phyloP scores from a whole-genome alignment of 1,284 basidiomycete species.

The Phellopilus nigrolimitatus region DNA sequence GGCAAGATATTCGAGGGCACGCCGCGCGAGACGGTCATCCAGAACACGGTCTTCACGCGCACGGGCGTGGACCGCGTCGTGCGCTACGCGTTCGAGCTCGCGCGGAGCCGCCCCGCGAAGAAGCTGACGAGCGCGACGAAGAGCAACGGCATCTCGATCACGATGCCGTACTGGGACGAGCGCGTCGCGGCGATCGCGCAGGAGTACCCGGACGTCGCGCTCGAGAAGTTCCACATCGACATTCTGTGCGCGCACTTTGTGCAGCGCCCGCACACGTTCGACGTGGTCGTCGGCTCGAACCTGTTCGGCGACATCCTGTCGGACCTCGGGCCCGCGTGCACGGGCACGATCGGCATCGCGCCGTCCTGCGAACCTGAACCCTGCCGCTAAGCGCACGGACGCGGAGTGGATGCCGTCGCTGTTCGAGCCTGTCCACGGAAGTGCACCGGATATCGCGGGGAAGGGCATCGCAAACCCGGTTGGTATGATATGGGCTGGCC shows the following conservation, averaged over 20 bases:
- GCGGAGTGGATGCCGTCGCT: slow-evolving; percentile 37
- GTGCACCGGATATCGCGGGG: slow-evolving; percentile 72
- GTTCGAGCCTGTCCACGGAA: slow-evolving; percentile 54
- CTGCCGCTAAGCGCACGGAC: slow-evolving; percentile 31
- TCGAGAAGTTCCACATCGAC: slow-evolving; percentile 52
- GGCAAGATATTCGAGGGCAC: slow-evolving; percentile 36
- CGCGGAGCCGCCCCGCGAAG: slow-evolving; percentile 43
- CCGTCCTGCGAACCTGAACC: slow-evolving; percentile 53
- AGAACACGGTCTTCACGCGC: slow-evolving; percentile 44
- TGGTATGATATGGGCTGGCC: slow-evolving; percentile 58
- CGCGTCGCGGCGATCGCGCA: slow-evolving; percentile 44
- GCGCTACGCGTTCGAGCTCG: slow-evolving; percentile 50
- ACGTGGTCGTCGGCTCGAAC: slow-evolving; percentile 52
- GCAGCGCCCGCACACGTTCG: slow-evolving; percentile 44
- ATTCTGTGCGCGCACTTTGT: slow-evolving; percentile 45
- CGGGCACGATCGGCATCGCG: slow-evolving; percentile 55
- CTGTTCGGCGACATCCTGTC: slow-evolving; percentile 53
- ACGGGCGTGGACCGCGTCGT: slow-evolving; percentile 47
- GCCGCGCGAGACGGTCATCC: slow-evolving; percentile 32
- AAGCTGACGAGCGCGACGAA: slow-evolving; percentile 50
- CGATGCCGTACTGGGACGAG: slow-evolving; percentile 46
- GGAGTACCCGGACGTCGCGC: slow-evolving; percentile 46
- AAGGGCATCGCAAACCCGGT: slow-evolving; percentile 74
- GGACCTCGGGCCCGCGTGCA: slow-evolving; percentile 50
- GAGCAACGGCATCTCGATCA: slow-evolving; percentile 43